Conservation (phyloP, 805 yeast genomes). For the Monosporozyma yasuniensis region DNA sequence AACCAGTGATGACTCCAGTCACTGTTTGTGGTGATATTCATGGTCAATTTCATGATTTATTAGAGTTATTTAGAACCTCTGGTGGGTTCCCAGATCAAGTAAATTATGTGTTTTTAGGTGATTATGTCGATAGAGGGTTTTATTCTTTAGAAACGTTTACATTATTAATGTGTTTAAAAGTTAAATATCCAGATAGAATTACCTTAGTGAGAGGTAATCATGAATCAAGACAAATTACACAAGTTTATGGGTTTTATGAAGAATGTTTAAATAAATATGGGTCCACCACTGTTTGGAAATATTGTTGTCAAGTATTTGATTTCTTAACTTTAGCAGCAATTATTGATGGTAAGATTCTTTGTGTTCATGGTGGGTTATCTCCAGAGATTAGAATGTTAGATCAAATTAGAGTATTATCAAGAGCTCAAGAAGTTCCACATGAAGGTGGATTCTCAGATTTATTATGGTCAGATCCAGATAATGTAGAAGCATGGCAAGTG, state of each 20-base stretch:
- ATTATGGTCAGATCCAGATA: slow-evolving; percentile 97
- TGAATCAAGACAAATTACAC: slow-evolving; percentile 96
- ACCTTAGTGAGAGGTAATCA: slow-evolving; percentile 97
- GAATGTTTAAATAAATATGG: slow-evolving; percentile 92
- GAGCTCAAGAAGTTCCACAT: slow-evolving; percentile 98
- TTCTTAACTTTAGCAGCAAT: slow-evolving; percentile 91
- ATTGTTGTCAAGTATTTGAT: slow-evolving; percentile 93
- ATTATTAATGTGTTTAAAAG: slow-evolving; percentile 84
- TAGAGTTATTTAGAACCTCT: slow-evolving; percentile 79
- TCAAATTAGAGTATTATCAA: slow-evolving; percentile 83
- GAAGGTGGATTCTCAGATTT: slow-evolving; percentile 98
- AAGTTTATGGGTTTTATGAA: slow-evolving; percentile 95
- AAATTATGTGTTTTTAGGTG: slow-evolving; percentile 84
- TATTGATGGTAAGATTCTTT: slow-evolving; percentile 85
- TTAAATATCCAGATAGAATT: slow-evolving; percentile 72
- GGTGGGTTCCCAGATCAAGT: slow-evolving; percentile 88
- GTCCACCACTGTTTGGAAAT: slow-evolving; percentile 90
- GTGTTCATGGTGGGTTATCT: slow-evolving; percentile 96
- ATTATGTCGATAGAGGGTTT: slow-evolving; percentile 96
- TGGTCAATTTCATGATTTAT: slow-evolving; percentile 92
- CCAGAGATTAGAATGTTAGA: slow-evolving; percentile 97
- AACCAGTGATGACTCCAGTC: slow-evolving; percentile 87
- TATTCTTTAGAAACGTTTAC: slow-evolving; percentile 92
- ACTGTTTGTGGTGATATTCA: slow-evolving; percentile 97
- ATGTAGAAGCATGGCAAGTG: slow-evolving; percentile 96